Base-by-base conservation (phyloP, 805 yeast species). In the Schizosaccharomyces pombe region DNA sequence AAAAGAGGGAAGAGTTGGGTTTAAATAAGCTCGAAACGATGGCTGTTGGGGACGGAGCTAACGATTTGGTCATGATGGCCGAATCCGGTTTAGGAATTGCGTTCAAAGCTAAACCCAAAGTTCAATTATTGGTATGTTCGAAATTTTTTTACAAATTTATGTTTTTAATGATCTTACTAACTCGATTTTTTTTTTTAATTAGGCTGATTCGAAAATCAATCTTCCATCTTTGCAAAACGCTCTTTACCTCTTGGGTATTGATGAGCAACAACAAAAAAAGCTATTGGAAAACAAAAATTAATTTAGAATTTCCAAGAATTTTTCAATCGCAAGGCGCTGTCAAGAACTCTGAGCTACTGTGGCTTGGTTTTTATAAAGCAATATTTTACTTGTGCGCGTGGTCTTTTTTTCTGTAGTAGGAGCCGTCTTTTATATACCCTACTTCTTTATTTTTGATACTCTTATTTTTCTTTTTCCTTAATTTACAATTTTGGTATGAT, bases 11-110 rank as follows among this genome's bases (percentile, higher is more conserved):
- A 4, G 73, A 72, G 43, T 80, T 78, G 58, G 65, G 65, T 9
- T 69, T 82, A 34, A 75, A 74, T 24, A 67, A 77, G 9, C 11
- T 14, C 8, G 24, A 57, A 47, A 47, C 60, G 1, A 30, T 58
- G 52, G 60, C 61, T n/a, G 53, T 59, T 34, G 61, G 60, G 4
- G 61, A 91, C 64, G 99, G 99, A 39, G 95, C 97, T 26, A 91
- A 91, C 62, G 99, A 91, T 68, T 70, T 91, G 63, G 94, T 94
- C 8, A 86, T 87, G 64, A 86, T 86, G 96, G 94, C 93, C 0
- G 81, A 75, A 63, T 66, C 87, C 40, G 71, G 86, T 0, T 68
- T 85, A 57, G 94, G 85, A 61, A 75, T 76, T 34, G 94, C 89
- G 0, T 86, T 95, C 95, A 69, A 69, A 22, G 99, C 97, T 22